Base-by-base conservation (phyloP, 176 grass and related monocot genomes). In the Tuctoria greenei region DNA sequence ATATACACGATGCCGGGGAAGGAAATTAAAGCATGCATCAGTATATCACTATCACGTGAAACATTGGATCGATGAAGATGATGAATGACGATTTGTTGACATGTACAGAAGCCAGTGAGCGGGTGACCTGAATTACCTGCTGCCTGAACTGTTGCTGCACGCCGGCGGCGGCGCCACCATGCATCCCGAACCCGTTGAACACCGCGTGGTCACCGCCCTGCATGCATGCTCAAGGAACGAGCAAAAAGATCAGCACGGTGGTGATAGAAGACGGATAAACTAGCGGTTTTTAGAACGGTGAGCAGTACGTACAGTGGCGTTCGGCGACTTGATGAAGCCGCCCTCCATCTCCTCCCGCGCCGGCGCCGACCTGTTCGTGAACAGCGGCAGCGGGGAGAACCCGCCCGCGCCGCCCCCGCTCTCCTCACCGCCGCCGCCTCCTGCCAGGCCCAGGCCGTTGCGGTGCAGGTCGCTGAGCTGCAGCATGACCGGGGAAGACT, bases 301-400 rank as follows among this genome's bases (percentile, higher is more conserved):
- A 75, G 21, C 57, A 75, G 8, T 86, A 94, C 95, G 74, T n/a
- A n/a, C n/a, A n/a, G 87, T 67, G 78, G 82, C 72, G 75, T 92
- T 90, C 66, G 85, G 82, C 11, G 91, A 95, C 82, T 88, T 92
- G 86, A n/a, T n/a, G n/a, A 92, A 99, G 17, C 79, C 66, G 34
- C 86, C 79, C 18, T 93, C 91, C 26, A 94, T 79, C 62, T 98
- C 88, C 41, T 91, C 91, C 37, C 54, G 36, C 20, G 80, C 75
- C 15, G 69, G 80, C 44, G 38, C 82, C 0, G 88, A 54, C 75
- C 88, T 74, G 80, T 90, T 84, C 7, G 62, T 36, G 82, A 90
- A 83, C 44, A 93, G 84, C 18, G 87, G 87, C 50, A 85, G 84
- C 28, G 87, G 81, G 10, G 88, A 87, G 82, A 85, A 87, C 20